Conservation (phyloP, 2,329 filamentous ascomycete species). For the Alternaria conjuncta region DNA sequence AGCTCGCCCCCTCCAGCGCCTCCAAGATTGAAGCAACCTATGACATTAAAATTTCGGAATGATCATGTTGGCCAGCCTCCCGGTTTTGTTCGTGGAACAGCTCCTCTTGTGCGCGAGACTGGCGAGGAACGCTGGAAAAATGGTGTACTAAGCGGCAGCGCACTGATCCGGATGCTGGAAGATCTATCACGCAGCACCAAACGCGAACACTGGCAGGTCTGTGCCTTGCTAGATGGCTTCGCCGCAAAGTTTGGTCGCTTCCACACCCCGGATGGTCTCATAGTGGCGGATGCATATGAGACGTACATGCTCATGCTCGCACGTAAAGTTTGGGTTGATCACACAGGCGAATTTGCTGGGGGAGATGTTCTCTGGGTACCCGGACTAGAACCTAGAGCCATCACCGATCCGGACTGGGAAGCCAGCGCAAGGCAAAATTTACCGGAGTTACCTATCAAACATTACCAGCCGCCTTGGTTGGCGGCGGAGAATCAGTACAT, state of each 20-base stretch:
- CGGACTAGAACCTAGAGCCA: slow-evolving; percentile 7
- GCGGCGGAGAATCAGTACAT: background rate
- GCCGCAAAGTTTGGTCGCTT: slow-evolving; percentile 13
- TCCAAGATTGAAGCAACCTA: background rate
- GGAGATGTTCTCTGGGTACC: slow-evolving; percentile 11
- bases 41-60: background rate
- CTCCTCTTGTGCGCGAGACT: background rate
- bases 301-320: slow-evolving; percentile 7
- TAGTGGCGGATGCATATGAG: slow-evolving; percentile 4
- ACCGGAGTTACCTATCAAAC: background rate
- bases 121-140: background rate
- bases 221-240: slow-evolving; percentile 13
- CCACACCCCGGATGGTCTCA: slow-evolving; percentile 15
- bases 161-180: slow-evolving; percentile 7
- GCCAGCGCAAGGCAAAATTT: background rate
- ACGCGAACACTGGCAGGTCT: background rate
- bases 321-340: slow-evolving; percentile 4
- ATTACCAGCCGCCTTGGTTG: background rate
- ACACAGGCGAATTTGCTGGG: background rate
- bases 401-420: background rate
- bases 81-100: background rate
- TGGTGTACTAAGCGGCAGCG: slow-evolving; percentile 9
- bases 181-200: slow-evolving; percentile 4
- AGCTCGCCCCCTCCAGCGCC: background rate
- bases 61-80: background rate